Conservation (phyloP, 768 basidiomycete species). For the Tulasnella sp. region DNA sequence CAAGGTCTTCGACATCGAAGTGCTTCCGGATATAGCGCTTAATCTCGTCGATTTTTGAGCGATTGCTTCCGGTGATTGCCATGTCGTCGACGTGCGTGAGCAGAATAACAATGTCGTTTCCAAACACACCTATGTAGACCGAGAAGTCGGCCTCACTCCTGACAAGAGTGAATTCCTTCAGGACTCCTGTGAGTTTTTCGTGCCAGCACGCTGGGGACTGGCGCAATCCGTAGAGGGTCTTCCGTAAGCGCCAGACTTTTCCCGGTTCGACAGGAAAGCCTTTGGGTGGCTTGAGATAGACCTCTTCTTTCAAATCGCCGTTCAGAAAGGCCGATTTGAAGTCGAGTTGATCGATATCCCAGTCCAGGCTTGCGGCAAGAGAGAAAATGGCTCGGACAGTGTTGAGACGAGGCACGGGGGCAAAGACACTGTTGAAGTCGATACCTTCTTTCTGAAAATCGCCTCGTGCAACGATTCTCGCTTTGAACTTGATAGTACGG, state of each 20-base stretch:
- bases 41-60: not conserved
- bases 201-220: conserved; percentile 18
- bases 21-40: not conserved
- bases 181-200: not conserved
- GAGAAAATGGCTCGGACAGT: too few species aligned
- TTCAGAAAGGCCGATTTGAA: conserved; percentile 7
- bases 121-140: not conserved
- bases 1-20: conserved; percentile 7
- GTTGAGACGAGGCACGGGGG: too few species aligned
- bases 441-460: conserved; percentile 20
- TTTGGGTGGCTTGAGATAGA: not conserved
- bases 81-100: conserved; percentile 8
- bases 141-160: not conserved
- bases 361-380: conserved; percentile 1
- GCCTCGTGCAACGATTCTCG: conserved; percentile 22
- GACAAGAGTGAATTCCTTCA: not conserved
- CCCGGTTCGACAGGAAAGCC: not conserved
- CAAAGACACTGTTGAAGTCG: too few species aligned
- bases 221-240: conserved; percentile 30
- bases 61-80: not conserved
- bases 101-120: not conserved
- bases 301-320: not conserved
- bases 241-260: conserved; percentile 18
- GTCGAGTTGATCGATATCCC: conserved; percentile 9
- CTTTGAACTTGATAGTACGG: conserved; percentile 18